phyloP scores from a whole-genome alignment of 2,329 filamentous ascomycete genomes.

The Phaeosphaeriaceae sp. region DNA sequence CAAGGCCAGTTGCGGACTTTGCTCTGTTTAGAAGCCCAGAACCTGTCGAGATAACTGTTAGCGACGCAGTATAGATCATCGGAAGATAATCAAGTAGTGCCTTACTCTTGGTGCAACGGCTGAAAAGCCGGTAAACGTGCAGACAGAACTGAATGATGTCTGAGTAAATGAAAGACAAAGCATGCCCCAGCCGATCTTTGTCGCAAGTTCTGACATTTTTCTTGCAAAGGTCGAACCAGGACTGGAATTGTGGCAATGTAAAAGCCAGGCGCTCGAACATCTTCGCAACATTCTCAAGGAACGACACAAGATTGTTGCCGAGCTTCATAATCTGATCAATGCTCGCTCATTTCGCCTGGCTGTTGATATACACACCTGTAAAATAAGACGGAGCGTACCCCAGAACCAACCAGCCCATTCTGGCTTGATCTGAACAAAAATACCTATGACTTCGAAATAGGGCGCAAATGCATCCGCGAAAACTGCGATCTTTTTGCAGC shows the following conservation, averaged over 20 bases:
- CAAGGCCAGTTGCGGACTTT: neutral
- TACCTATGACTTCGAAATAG: neutral
- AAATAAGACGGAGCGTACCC: neutral
- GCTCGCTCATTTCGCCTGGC: no score
- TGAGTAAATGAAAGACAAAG: neutral
- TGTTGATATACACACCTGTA: neutral
- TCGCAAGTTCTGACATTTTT: neutral
- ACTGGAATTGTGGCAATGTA: neutral
- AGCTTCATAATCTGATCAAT: neutral
- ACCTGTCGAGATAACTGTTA: neutral
- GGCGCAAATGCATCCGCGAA: neutral
- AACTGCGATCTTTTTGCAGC: neutral
- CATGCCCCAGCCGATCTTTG: neutral
- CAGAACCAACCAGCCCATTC: slow-evolving; percentile 2
- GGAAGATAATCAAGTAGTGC: neutral
- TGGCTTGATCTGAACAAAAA: slow-evolving; percentile 1
- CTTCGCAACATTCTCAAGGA: neutral
- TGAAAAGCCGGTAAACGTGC: neutral
- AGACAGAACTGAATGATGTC: neutral
- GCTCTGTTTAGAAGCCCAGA: neutral
- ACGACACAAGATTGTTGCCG: neutral
- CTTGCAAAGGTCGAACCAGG: neutral
- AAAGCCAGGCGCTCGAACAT: neutral
- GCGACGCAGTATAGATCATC: neutral
- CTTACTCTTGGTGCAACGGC: neutral